Conservation (phyloP, 2,329 filamentous ascomycete species). For the Aspergillus pseudoglaucus region DNA sequence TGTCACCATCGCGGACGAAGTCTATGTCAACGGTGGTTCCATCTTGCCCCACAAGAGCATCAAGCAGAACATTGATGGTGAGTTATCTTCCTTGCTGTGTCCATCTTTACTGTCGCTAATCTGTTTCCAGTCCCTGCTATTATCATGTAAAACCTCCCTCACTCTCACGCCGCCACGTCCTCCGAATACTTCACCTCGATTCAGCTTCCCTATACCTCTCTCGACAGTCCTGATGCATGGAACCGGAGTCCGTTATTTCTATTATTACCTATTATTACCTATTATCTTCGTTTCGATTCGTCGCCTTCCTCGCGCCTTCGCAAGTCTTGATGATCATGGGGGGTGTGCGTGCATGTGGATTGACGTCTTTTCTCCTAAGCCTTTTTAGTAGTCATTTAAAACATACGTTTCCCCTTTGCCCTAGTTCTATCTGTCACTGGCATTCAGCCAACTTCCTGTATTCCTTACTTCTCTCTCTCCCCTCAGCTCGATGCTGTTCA, state of each 20-base stretch:
- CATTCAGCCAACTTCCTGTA: neutral
- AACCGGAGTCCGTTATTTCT: slow-evolving; percentile 28
- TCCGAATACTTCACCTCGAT: slow-evolving; percentile 16
- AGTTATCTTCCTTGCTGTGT: slow-evolving; percentile 20
- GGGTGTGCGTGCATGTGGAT: neutral
- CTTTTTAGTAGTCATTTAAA: slow-evolving; percentile 14
- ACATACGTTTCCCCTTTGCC: neutral
- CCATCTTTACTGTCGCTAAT: slow-evolving; percentile 1
- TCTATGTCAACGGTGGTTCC: slow-evolving; percentile 95
- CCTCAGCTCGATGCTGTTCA: slow-evolving; percentile 6
- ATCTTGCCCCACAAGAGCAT: slow-evolving; percentile 98
- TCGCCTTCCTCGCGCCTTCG: slow-evolving; percentile 4
- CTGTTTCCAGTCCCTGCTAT: slow-evolving; percentile 38
- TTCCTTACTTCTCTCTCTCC: neutral
- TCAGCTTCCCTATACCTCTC: slow-evolving; percentile 19
- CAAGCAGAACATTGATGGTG: slow-evolving; percentile 90
- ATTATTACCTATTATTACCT: slow-evolving; percentile 5
- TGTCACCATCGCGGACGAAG: slow-evolving; percentile 94
- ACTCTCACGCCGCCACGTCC: slow-evolving; percentile 23
- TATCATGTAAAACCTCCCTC: slow-evolving; percentile 38
- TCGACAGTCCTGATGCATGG: slow-evolving; percentile 28
- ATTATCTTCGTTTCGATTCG: slow-evolving; percentile 8
- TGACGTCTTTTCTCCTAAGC: slow-evolving; percentile 7
- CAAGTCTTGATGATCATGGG: neutral
- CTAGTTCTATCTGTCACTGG: neutral